These are phyloP conservation scores for Akanthomyces muscarius DNA, from an alignment of 2,329 filamentous ascomycete genomes.

Conservation along the genomic window DNA sequence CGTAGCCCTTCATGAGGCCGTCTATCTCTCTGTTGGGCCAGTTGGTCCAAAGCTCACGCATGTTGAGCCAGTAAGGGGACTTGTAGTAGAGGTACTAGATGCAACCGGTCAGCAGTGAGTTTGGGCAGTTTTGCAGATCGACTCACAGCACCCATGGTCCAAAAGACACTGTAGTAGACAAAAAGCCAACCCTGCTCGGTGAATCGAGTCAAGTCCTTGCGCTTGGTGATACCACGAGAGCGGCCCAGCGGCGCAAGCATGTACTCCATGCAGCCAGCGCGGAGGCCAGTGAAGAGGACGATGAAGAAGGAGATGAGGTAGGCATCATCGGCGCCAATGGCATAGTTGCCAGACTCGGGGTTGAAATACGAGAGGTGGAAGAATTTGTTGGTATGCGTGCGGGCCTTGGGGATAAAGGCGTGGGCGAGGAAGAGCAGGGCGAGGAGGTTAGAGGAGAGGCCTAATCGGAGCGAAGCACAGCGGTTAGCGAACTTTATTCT, in stretches of 20 bases:
- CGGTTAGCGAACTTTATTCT: slow-evolving; percentile 23
- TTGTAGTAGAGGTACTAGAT: slow-evolving; percentile 72
- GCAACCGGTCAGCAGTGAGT: not conserved
- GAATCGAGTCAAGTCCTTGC: slow-evolving; percentile 76
- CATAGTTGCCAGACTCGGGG: slow-evolving; percentile 62
- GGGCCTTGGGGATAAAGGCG: slow-evolving; percentile 74
- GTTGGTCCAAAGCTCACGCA: slow-evolving; percentile 74
- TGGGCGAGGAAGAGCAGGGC: slow-evolving; percentile 80
- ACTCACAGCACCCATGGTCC: slow-evolving; percentile 77
- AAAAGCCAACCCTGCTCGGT: slow-evolving; percentile 93
- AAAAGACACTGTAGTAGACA: slow-evolving; percentile 77
- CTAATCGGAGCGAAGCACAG: slow-evolving; percentile 32
- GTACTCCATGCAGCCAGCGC: slow-evolving; percentile 84
- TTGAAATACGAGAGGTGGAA: slow-evolving; percentile 84
- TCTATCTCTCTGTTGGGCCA: slow-evolving; percentile 77
- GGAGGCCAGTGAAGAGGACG: slow-evolving; percentile 79
- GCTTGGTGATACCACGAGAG: slow-evolving; percentile 66
- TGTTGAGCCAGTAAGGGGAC: slow-evolving; percentile 73
- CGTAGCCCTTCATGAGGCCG: slow-evolving; percentile 79
- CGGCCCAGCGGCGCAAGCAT: slow-evolving; percentile 74
- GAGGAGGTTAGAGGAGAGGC: slow-evolving; percentile 80
- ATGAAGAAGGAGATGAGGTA: slow-evolving; percentile 75
- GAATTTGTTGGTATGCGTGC: slow-evolving; percentile 78
- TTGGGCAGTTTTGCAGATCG: not conserved
- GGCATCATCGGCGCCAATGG: slow-evolving; percentile 73